These are phyloP conservation scores for Tetrapisispora fleetii DNA, from an alignment of 805 yeast genomes.

Conservation along the genomic window DNA sequence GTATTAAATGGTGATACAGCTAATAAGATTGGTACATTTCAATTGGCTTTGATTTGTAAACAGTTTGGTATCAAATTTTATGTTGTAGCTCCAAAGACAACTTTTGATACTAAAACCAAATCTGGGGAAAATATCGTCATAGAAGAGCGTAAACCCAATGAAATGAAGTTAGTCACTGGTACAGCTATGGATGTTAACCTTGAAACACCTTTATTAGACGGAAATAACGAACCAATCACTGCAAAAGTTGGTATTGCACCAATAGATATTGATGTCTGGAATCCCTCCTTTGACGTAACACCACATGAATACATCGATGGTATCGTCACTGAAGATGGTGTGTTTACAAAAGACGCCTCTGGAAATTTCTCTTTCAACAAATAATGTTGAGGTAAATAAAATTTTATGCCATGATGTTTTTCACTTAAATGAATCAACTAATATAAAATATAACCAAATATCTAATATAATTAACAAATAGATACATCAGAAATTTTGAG, in stretches of 20 bases:
- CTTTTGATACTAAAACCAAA: slow-evolving; percentile 61
- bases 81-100: slow-evolving; percentile 92
- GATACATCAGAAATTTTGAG: too few species aligned
- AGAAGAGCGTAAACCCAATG: slow-evolving; percentile 78
- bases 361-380: slow-evolving; percentile 43
- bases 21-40: slow-evolving; percentile 92
- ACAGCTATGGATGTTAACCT: slow-evolving; percentile 34
- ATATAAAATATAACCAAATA: too few species aligned
- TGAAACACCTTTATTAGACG: slow-evolving; percentile 19
- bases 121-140: slow-evolving; percentile 71
- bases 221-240: slow-evolving; percentile 25
- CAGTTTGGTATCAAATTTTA: slow-evolving; percentile 66
- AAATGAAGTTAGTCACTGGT: slow-evolving; percentile 70
- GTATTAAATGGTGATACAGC: slow-evolving; percentile 94
- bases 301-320: slow-evolving; percentile 76
- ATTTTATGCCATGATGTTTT: too few species aligned
- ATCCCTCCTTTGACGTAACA: slow-evolving; percentile 93
- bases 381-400: neutral
- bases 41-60: slow-evolving; percentile 63
- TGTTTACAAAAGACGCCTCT: slow-evolving; percentile 36
- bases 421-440: too few species aligned
- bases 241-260: slow-evolving; percentile 74
- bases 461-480: too few species aligned
- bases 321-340: slow-evolving; percentile 76
- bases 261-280: slow-evolving; percentile 80